Evolutionary conservation across 2,329 filamentous ascomycete species (phyloP).

Genomic region (Metarhizium brunneum): DNA sequence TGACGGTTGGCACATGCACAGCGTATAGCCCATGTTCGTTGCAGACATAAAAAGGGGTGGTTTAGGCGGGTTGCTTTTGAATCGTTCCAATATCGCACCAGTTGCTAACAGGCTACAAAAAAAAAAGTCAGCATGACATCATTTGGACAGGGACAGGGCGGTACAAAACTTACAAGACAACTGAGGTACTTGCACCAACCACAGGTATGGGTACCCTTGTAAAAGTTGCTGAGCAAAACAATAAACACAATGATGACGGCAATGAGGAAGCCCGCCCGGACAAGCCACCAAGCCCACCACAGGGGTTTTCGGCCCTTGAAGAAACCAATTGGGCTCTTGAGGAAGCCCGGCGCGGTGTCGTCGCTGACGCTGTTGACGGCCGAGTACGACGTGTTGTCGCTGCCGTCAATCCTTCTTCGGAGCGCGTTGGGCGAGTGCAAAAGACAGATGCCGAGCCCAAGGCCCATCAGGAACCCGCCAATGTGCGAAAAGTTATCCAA

Average conservation of each 20-base stretch:
- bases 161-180: slow-evolving; percentile 65
- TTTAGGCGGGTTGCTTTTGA: slow-evolving; percentile 8
- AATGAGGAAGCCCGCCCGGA: slow-evolving; percentile 69
- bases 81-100: slow-evolving; percentile 52
- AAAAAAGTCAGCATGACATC: background rate
- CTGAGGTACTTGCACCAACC: slow-evolving; percentile 92
- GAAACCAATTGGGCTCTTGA: slow-evolving; percentile 61
- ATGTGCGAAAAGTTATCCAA: slow-evolving; percentile 98
- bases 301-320: slow-evolving; percentile 87
- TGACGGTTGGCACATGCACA: background rate
- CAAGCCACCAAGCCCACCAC: slow-evolving; percentile 97
- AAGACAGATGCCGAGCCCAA: slow-evolving; percentile 77
- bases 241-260: slow-evolving; percentile 80
- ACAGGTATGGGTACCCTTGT: slow-evolving; percentile 66
- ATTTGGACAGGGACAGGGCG: background rate
- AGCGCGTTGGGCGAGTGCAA: slow-evolving; percentile 80
- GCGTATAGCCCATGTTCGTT: background rate
- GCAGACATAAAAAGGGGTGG: background rate
- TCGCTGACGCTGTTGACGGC: slow-evolving; percentile 47
- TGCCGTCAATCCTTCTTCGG: slow-evolving; percentile 59
- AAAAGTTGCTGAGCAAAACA: slow-evolving; percentile 84
- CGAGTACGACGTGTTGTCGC: slow-evolving; percentile 55
- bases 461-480: slow-evolving; percentile 86
- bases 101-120: slow-evolving; percentile 48
- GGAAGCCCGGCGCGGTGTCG: slow-evolving; percentile 42